These are phyloP conservation scores for Hypoxylon cercidicola DNA, from an alignment of 495 filamentous ascomycete genomes.

Conservation along the genomic window DNA sequence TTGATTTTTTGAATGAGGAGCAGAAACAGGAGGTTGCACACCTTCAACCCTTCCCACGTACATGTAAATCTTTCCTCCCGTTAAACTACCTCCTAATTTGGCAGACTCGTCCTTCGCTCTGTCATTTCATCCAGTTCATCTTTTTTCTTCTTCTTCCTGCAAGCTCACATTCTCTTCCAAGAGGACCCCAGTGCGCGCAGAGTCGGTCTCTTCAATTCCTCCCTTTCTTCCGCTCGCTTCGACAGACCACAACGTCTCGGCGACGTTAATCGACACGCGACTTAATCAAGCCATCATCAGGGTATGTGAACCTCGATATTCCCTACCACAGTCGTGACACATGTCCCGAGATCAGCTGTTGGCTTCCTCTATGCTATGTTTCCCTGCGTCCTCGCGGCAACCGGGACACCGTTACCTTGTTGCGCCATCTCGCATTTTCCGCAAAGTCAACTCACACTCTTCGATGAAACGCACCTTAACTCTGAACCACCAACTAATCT, in stretches of 20 bases:
- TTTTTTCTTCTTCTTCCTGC: conserved; percentile 20
- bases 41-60: conserved; percentile 41
- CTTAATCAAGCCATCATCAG: conserved; percentile 26
- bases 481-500: conserved; percentile 24
- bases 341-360: background rate
- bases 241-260: conserved; percentile 21
- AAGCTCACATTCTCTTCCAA: conserved; percentile 35
- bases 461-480: conserved; percentile 8
- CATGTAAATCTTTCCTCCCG: conserved; percentile 31
- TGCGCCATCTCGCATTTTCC: conserved; percentile 1
- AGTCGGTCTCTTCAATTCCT: conserved; percentile 21
- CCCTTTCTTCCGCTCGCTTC: conserved; percentile 38
- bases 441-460: conserved; percentile 12
- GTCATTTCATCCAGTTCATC: conserved; percentile 34
- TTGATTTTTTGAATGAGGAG: conserved; percentile 41
- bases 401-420: no score
- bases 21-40: conserved; percentile 40
- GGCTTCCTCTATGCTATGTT: background rate
- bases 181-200: conserved; percentile 32
- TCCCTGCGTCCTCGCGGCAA: background rate
- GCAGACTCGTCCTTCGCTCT: conserved; percentile 32
- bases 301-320: conserved; percentile 33
- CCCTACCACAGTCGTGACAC: background rate
- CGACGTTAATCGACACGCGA: conserved; percentile 36
- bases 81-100: conserved; percentile 39